These are phyloP conservation scores for Aspergillus melleus DNA, from an alignment of 2,329 filamentous ascomycete species.

Conservation along the genomic window DNA sequence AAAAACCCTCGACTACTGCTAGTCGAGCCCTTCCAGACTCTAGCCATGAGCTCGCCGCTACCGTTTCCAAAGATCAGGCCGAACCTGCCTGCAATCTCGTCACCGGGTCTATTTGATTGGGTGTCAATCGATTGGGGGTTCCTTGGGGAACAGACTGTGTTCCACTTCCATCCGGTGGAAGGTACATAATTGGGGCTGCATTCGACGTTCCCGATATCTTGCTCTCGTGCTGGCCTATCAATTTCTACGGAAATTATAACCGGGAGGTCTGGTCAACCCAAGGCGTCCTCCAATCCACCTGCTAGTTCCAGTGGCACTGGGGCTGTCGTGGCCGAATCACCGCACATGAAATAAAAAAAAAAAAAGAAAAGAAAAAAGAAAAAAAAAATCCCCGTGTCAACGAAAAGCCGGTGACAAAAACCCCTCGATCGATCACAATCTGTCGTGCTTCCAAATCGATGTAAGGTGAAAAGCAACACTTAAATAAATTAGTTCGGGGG, in stretches of 20 bases:
- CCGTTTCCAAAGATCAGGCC: background rate
- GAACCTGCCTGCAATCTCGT: background rate
- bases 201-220: background rate
- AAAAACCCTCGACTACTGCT: too few species aligned
- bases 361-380: background rate
- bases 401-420: background rate
- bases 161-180: background rate
- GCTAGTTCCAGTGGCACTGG: background rate
- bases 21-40: too few species aligned
- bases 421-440: background rate
- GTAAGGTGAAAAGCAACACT: background rate
- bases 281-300: too few species aligned
- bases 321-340: slow-evolving; percentile 2
- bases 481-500: background rate
- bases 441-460: background rate
- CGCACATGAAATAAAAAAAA: background rate
- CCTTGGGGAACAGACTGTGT: background rate
- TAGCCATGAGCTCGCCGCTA: too few species aligned
- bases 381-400: background rate
- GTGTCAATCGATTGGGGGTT: background rate
- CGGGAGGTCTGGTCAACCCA: background rate
- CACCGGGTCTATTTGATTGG: background rate
- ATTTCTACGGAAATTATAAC: slow-evolving; percentile 11
- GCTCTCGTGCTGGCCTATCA: background rate
- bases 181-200: background rate